Base-by-base conservation (phyloP, 2,329 filamentous ascomycete species). In the Ophiocordyceps camponoti-saundersi region DNA sequence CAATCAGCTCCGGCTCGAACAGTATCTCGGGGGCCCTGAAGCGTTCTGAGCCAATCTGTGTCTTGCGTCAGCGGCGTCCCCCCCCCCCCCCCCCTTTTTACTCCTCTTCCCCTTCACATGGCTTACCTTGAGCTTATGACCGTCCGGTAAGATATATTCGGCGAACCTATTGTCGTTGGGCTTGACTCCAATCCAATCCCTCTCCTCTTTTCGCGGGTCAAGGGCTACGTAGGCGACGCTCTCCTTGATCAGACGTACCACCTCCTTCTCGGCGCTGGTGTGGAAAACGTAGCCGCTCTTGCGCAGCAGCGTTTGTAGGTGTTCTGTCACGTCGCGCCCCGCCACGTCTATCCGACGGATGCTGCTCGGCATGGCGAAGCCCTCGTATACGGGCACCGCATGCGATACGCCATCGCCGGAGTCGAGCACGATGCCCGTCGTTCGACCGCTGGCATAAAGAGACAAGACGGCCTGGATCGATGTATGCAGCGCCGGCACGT, bases 191-290 rank as follows among this genome's bases (percentile, higher is more conserved):
- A 82, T 75, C 88, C 89, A 98, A 52, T 96, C 92, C 66, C 95
- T 95, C 68, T 98, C 92, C 64, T 98, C 92, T 56, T 85, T 88
- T 60, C 83, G 82, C 8, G 92, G 89, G 62, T 96, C 89, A 46
- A 85, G 68, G 22, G 92, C 88, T 39, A 98, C 83, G 62, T 96
- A 98, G 48, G 85, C 84, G 44, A 87, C 82, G 59, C 85, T 85
- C 72, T 98, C 92, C 69, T 98, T 98, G 68, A 98, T 95, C 64
- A 87, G 75, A 53, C 90, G 79, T 48, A 98, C 92, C n/a, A 95
- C 88, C 67, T 98, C 92, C 70, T 98, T 98, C 72, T 98, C 92
- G 13, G 92, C 92, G 61, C 88, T 95, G 18, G 92, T 98, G 66
- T 96, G 90, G 63, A 98, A 94, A 18, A 95, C 79, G 61, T 92